phyloP scores from a whole-genome alignment of 352 stramenopile genomes.

The Globisporangium barbulae region DNA sequence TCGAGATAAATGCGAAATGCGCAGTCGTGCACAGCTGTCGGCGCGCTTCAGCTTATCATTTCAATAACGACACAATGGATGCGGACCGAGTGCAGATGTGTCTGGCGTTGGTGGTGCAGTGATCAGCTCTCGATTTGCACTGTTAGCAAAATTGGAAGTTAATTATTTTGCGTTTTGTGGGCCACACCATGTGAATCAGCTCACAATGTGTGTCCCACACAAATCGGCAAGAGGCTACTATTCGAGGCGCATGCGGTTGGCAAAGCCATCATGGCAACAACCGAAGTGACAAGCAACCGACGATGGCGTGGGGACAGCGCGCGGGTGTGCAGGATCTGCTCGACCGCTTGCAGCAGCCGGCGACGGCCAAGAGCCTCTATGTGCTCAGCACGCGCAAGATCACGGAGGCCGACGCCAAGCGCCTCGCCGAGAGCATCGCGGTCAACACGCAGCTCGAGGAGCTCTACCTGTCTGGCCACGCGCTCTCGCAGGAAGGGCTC shows the following conservation, averaged over 20 bases:
- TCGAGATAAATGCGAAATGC: too few species aligned
- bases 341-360: slow-evolving; percentile 53
- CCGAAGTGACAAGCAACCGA: slow-evolving; percentile 14
- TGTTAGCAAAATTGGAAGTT: background rate
- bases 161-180: too few species aligned
- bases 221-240: background rate
- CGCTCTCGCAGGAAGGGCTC: slow-evolving; percentile 36
- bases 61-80: too few species aligned
- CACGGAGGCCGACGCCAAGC: slow-evolving; percentile 43
- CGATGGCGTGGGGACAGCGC: slow-evolving; percentile 76
- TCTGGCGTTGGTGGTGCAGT: too few species aligned
- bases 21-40: too few species aligned
- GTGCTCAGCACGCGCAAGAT: slow-evolving; percentile 73
- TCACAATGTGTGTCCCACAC: background rate
- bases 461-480: slow-evolving; percentile 76
- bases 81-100: too few species aligned
- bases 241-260: background rate
- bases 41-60: too few species aligned
- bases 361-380: slow-evolving; percentile 63
- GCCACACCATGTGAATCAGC: background rate
- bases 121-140: background rate
- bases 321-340: slow-evolving; percentile 73
- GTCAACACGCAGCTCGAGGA: slow-evolving; percentile 63
- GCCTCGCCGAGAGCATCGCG: slow-evolving; percentile 49
- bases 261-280: background rate